A percentile compares a stretch with the other conserved stretches of the same genome.
Evolutionary conservation across 1,284 basidiomycete species (phyloP).

Genomic region (Cystobasidium slooffiae): DNA sequence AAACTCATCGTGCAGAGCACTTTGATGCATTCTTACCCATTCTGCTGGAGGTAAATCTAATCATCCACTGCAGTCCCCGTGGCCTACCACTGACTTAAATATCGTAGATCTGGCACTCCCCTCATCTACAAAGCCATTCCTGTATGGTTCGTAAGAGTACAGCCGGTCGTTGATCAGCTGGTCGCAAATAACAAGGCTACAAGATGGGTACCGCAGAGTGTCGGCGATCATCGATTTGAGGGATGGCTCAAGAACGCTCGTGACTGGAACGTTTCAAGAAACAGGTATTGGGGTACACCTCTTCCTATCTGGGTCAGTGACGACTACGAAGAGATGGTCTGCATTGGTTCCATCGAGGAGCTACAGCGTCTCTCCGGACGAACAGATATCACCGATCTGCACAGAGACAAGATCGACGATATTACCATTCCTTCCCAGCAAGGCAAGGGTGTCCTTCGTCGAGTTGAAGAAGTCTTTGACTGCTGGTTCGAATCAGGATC

Average conservation of each 20-base stretch:
- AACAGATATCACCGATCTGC: conserved; percentile 85
- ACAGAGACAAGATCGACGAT: conserved; percentile 91
- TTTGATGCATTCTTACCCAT: conserved; percentile 90
- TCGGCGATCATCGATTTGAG: conserved; percentile 92
- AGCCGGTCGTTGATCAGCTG: conserved; percentile 80
- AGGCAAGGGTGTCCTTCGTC: conserved; percentile 84
- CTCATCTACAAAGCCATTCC: conserved; percentile 96
- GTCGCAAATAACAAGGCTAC: conserved; percentile 90
- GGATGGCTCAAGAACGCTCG: conserved; percentile 97
- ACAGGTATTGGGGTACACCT: conserved; percentile 99
- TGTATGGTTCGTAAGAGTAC: conserved; percentile 92
- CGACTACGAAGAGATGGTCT: conserved; percentile 90
- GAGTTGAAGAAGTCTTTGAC: conserved; percentile 97
- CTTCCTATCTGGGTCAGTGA: conserved; percentile 96
- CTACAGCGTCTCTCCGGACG: conserved; percentile 86
- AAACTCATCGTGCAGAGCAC: conserved; percentile 86
- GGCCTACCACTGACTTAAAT: not conserved
- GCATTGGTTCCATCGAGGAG: conserved; percentile 84
- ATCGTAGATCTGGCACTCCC: conserved; percentile 81
- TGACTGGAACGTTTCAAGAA: conserved; percentile 99
- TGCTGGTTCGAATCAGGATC: conserved; percentile 99
- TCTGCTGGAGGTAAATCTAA: conserved; percentile 82
- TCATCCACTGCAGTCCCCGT: not conserved
- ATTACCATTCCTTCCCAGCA: conserved; percentile 92
- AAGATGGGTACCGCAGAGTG: conserved; percentile 88